Evolutionary conservation across 768 basidiomycete genomes (phyloP), one percentile per base, ranked within the genome.

Genomic region (Candolleomyces efflorescens): DNA sequence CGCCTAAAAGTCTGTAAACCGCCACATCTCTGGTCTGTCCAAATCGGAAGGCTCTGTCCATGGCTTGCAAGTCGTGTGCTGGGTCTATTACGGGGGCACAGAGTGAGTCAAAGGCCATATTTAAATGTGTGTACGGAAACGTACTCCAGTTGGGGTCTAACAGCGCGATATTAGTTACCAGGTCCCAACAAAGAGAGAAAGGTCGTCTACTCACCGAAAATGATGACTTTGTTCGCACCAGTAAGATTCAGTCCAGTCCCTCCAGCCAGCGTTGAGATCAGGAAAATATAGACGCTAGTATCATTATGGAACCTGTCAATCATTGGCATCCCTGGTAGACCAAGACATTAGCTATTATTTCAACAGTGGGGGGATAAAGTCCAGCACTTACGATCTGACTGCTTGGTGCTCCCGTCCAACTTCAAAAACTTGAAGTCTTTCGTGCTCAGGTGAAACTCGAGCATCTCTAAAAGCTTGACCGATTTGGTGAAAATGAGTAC

Each of bases 401-500:
- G 83, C 64, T 76, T 83, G 10, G 85, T 86, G 36, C 80, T 83
- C n/a, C 95, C 95, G 51, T 94, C 93, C 41, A 97, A 73, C 63
- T 82, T 86, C 45, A 92, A 74, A 63, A 85, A 92, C 6, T 82
- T 78, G 61, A 85, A 82, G 43, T 74, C 71, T 67, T 73, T 73
- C 10, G 71, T 73, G n/a, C 75, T 75, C 12, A 94, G 78, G 68
- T 91, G 89, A 63, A 83, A 88, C 37, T 89, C 83, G 24, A 97
- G 72, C 85, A 94, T 92, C 17, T 90, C 87, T 12, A 98, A 76
- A 23, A 98, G 73, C 68, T 94, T 93, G 55, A 95, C 91, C 1
- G 92, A 90, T 68, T 94, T 94, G 2, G 94, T 94, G 72, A 98
- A 98, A 58, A 98, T 86, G 44, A 98, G 77, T 41, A 97, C 92